Base-by-base conservation (phyloP, 2,329 filamentous ascomycete genomes). In the Trichothecium roseum region DNA sequence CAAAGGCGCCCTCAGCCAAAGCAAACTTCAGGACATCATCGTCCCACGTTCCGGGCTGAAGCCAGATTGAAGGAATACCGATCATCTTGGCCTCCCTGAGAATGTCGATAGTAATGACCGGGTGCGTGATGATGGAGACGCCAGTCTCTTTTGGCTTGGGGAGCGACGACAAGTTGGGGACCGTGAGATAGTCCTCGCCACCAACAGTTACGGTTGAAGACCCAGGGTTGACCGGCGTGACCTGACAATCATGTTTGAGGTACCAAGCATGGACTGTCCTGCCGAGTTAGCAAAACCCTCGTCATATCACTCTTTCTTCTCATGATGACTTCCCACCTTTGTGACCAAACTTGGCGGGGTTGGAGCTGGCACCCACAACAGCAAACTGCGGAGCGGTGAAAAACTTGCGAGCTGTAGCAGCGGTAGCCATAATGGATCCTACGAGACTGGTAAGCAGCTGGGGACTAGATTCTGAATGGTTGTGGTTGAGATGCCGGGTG, bases 21-120 rank as follows among this genome's bases (percentile, higher is more conserved):
- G 84, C 86, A 56, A 74, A 87, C 28, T 70, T 63, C 42, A 94
- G 53, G 16, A 86, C 81, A 39, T 77, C 74, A 35, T 83, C 74
- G 53, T 94, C 78, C 53, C 83, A 96, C 13, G 78, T 88, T 1
- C 89, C 91, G 0, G 91, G 91, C 62, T 96, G 91, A 45, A 96
- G 63, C 83, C 85, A 94, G 5, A 94, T 78, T 18, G 84, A 72
- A 14, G 74, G 70, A 30, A 94, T 63, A 3, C 87, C 80, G 9
- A 82, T 66, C 37, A 72, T 65, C 56, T 79, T 83, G 1, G 89
- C 91, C 56, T 94, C 83, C 42, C 78, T 67, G 28, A 96, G 64
- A 7, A 93, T 65, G 49, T 77, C 63, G 40, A 80, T 69, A 1
- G 91, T 94, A 20, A 84, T 77, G 3, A 69, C 59, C 0, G 91